Percentiles rank a stretch among this genome's conserved stretches.
These are phyloP conservation scores for Rhizophagus sp. DNA, from an alignment of 192 early-diverging fungal species.

Conservation along the genomic window DNA sequence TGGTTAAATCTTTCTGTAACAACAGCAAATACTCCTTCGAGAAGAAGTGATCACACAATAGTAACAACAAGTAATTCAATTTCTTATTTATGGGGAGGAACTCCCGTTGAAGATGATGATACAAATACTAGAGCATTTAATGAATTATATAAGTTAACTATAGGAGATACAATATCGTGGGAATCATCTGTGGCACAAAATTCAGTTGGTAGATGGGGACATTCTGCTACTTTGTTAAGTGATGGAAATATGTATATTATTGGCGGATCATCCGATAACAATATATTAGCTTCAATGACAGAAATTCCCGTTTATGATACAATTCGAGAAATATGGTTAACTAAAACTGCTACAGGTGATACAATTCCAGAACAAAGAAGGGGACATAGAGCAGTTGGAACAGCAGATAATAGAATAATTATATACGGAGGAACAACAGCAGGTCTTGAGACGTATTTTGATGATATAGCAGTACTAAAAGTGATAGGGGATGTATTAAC, in stretches of 20 bases:
- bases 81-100: slow-evolving; percentile 34
- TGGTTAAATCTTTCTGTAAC: background rate
- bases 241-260: slow-evolving; percentile 32
- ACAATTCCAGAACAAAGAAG: background rate
- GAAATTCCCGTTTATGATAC: slow-evolving; percentile 5
- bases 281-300: background rate
- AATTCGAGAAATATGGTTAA: background rate
- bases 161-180: background rate
- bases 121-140: background rate
- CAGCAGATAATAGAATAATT: background rate
- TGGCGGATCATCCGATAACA: slow-evolving; percentile 23
- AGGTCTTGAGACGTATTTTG: background rate
- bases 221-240: slow-evolving; percentile 23
- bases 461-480: background rate
- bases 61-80: slow-evolving; percentile 19
- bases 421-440: slow-evolving; percentile 5
- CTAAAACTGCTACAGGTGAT: background rate
- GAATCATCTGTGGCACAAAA: background rate
- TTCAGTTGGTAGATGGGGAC: slow-evolving; percentile 21
- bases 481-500: background rate
- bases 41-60: slow-evolving; percentile 26
- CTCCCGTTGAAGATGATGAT: background rate
- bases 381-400: slow-evolving; percentile 15
- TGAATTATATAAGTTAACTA: background rate
- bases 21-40: background rate